These are phyloP conservation scores for Aspergillus pseudotamarii DNA, from an alignment of 2,329 filamentous ascomycete species.

Conservation along the genomic window DNA sequence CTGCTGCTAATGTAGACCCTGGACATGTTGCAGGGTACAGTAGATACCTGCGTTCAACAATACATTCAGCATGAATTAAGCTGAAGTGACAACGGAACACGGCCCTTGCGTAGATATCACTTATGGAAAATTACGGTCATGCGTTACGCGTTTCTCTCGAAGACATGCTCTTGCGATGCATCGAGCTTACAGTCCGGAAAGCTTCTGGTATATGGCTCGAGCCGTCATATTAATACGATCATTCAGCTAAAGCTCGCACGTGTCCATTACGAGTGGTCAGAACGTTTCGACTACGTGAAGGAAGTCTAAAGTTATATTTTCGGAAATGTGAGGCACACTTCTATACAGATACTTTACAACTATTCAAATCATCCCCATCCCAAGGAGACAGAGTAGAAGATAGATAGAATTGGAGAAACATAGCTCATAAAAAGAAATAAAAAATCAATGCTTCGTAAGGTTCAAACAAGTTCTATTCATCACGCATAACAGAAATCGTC, in stretches of 20 bases:
- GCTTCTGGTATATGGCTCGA: background rate
- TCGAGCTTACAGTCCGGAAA: background rate
- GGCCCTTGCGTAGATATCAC: background rate
- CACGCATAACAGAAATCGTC: conserved; percentile 19
- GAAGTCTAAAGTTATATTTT: background rate
- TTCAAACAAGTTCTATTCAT: background rate
- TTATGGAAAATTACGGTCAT: background rate
- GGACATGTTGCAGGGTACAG: background rate
- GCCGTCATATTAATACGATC: background rate
- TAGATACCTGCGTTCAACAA: too few relatives aligned
- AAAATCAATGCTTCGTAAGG: background rate
- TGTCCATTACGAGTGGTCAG: background rate
- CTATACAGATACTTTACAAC: background rate
- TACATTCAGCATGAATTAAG: background rate
- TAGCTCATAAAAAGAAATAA: background rate
- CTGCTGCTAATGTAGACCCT: too few relatives aligned
- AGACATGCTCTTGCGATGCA: too few relatives aligned
- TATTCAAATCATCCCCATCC: background rate
- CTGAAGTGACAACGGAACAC: background rate
- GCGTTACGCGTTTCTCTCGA: too few relatives aligned
- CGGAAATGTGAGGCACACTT: background rate
- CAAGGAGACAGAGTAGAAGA: background rate
- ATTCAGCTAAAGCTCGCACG: background rate
- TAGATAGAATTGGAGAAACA: background rate
- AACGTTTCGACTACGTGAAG: background rate